A percentile compares a stretch with the other conserved stretches of the same genome.
Evolutionary conservation across 768 basidiomycete genomes (phyloP).

Genomic region (Cantharellus cinnabarinus): DNA sequence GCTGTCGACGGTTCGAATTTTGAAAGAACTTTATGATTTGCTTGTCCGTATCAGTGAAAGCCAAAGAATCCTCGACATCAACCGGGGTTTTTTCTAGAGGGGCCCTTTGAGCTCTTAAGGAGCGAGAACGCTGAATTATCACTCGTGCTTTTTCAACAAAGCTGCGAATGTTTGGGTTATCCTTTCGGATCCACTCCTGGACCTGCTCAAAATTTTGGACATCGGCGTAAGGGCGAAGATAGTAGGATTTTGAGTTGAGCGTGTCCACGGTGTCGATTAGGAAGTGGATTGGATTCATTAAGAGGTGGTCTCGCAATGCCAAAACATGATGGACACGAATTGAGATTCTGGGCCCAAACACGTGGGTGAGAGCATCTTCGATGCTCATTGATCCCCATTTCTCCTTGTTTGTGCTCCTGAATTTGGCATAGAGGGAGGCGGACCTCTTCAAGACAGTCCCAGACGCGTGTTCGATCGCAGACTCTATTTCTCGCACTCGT

Average conservation of each 20-base stretch:
- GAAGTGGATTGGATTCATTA: not conserved
- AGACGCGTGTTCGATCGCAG: not conserved
- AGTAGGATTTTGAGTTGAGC: slow-evolving; percentile 11
- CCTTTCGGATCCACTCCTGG: not conserved
- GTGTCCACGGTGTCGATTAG: slow-evolving; percentile 1
- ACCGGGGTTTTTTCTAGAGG: no score
- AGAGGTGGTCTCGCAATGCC: not conserved
- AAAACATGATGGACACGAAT: not conserved
- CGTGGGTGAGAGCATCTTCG: not conserved
- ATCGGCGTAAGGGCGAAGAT: slow-evolving; percentile 5
- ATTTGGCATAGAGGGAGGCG: not conserved
- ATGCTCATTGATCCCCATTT: not conserved
- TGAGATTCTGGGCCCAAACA: not conserved
- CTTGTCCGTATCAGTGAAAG: slow-evolving; percentile 7
- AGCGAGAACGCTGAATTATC: not conserved
- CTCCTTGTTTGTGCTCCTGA: not conserved
- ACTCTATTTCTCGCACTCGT: not conserved
- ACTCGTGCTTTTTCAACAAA: slow-evolving; percentile 13
- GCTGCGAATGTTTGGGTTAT: slow-evolving; percentile 3
- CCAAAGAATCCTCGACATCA: no score
- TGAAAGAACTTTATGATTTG: slow-evolving; percentile 15
- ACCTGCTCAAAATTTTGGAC: not conserved
- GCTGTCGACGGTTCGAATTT: slow-evolving; percentile 13
- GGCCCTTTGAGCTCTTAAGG: no score
- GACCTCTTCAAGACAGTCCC: not conserved